Conservation (phyloP, 169 alveolate genomes). For the Cryptosporidium parvum region DNA sequence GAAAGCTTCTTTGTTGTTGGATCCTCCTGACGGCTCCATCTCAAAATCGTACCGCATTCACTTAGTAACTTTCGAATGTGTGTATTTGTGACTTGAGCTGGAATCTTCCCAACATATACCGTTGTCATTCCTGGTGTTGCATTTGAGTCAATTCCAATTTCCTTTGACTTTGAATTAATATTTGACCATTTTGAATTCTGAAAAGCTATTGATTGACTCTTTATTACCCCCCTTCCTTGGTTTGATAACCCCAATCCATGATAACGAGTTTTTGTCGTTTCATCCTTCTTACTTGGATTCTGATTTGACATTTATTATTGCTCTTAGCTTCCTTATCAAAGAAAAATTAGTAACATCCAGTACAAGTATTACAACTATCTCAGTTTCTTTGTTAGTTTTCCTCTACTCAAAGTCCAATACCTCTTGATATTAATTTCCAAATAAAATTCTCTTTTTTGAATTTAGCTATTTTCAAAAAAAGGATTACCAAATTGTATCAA, state of each 20-base stretch:
- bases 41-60: slow-evolving; percentile 78
- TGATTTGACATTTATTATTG: slow-evolving; percentile 16
- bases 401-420: neutral
- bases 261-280: slow-evolving; percentile 15
- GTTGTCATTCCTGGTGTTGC: slow-evolving; percentile 65
- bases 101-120: slow-evolving; percentile 60
- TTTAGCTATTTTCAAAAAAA: neutral
- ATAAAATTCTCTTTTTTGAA: neutral
- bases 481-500: neutral
- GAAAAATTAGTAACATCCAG: neutral
- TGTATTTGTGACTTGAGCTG: slow-evolving; percentile 23
- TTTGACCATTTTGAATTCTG: slow-evolving; percentile 71
- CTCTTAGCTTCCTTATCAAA: neutral
- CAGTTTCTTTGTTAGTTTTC: neutral
- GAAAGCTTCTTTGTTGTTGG: slow-evolving; percentile 81
- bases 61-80: slow-evolving; percentile 32
- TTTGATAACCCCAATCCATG: slow-evolving; percentile 50
- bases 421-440: neutral
- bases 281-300: slow-evolving; percentile 41
- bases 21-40: slow-evolving; percentile 82
- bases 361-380: no score
- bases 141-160: neutral
- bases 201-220: slow-evolving; percentile 62
- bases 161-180: slow-evolving; percentile 38
- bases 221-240: slow-evolving; percentile 66